phyloP scores from a whole-genome alignment of 1,284 basidiomycete species.

The Malassezia brasiliensis region DNA sequence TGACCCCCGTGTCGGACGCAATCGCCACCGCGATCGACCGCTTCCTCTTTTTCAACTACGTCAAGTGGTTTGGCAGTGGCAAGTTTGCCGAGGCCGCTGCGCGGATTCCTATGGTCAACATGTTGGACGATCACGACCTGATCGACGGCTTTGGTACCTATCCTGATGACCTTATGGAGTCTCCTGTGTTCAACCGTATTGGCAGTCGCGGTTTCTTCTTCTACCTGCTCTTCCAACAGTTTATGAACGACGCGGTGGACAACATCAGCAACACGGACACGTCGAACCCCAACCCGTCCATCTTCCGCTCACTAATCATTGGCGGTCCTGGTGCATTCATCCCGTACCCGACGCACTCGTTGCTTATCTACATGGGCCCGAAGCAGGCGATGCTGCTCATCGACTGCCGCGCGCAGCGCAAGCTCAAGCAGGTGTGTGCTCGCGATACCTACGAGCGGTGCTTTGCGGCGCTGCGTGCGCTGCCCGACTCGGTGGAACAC shows the following conservation, averaged over 20 bases:
- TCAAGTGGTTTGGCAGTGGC: conserved; percentile 63
- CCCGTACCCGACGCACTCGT: conserved; percentile 36
- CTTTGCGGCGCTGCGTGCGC: conserved; percentile 25
- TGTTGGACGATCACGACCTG: conserved; percentile 58
- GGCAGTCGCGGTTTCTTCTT: conserved; percentile 39
- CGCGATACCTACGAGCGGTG: conserved; percentile 34
- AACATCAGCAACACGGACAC: conserved; percentile 23
- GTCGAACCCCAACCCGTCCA: conserved; percentile 19
- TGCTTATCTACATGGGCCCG: conserved; percentile 42
- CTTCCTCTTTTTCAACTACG: conserved; percentile 66
- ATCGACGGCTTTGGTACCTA: conserved; percentile 88
- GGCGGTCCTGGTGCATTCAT: conserved; percentile 37
- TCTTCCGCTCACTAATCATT: conserved; percentile 29
- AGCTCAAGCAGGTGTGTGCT: conserved; percentile 39
- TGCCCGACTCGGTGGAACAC: conserved; percentile 41
- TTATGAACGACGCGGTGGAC: conserved; percentile 37
- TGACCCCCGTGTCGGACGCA: conserved; percentile 61
- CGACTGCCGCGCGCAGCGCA: conserved; percentile 45
- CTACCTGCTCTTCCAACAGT: conserved; percentile 47
- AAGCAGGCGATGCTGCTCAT: conserved; percentile 41
- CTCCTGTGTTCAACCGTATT: conserved; percentile 39
- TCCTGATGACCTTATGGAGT: conserved; percentile 36
- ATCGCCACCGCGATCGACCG: conserved; percentile 72
- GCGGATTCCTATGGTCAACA: conserved; percentile 64
- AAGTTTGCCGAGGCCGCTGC: conserved; percentile 86